Evolutionary conservation across 176 grass and related monocot genomes (phyloP).

Genomic region (Saccharum spontaneum): DNA sequence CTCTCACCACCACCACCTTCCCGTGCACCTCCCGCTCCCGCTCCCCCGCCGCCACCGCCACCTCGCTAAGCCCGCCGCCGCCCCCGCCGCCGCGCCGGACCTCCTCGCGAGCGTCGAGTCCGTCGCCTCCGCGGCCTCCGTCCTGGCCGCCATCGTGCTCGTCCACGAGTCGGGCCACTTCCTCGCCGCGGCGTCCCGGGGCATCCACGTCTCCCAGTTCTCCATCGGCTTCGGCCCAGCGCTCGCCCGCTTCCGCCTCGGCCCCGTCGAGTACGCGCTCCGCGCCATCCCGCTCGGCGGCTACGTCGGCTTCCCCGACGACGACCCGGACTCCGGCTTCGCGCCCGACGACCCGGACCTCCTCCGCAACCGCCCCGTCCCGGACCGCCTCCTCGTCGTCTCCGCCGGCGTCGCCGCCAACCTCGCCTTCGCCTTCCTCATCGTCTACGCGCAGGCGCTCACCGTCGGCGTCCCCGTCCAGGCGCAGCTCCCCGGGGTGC

Average conservation of each 20-base stretch:
- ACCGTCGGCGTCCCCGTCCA: slow-evolving; percentile 85
- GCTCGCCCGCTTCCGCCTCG: slow-evolving; percentile 66
- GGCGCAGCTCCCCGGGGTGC: slow-evolving; percentile 65
- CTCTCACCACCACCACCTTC: slow-evolving; percentile 11
- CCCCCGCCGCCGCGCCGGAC: slow-evolving; percentile 1
- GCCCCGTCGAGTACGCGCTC: slow-evolving; percentile 85
- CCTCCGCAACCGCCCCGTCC: slow-evolving; percentile 81
- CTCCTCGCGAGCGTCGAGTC: slow-evolving; percentile 58
- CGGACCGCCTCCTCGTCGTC: slow-evolving; percentile 87
- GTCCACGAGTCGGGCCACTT: slow-evolving; percentile 95
- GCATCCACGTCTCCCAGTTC: slow-evolving; percentile 94
- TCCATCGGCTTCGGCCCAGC: slow-evolving; percentile 87
- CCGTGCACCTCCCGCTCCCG: slow-evolving; percentile 14
- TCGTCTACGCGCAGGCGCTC: slow-evolving; percentile 77
- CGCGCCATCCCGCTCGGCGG: slow-evolving; percentile 94
- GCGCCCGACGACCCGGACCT: slow-evolving; percentile 83
- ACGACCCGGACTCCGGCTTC: slow-evolving; percentile 78
- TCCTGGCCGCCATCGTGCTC: slow-evolving; percentile 83
- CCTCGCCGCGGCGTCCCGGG: slow-evolving; percentile 68
- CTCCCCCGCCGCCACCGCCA: slow-evolving; percentile 4
- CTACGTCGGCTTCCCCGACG: slow-evolving; percentile 96
- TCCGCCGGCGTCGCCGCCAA: slow-evolving; percentile 90
- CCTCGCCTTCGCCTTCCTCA: slow-evolving; percentile 79
- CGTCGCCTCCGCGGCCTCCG: slow-evolving; percentile 70
- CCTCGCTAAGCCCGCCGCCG: slow-evolving; percentile 13